Evolutionary conservation across 805 yeast species (phyloP).

Genomic region (Ogataea henricii): DNA sequence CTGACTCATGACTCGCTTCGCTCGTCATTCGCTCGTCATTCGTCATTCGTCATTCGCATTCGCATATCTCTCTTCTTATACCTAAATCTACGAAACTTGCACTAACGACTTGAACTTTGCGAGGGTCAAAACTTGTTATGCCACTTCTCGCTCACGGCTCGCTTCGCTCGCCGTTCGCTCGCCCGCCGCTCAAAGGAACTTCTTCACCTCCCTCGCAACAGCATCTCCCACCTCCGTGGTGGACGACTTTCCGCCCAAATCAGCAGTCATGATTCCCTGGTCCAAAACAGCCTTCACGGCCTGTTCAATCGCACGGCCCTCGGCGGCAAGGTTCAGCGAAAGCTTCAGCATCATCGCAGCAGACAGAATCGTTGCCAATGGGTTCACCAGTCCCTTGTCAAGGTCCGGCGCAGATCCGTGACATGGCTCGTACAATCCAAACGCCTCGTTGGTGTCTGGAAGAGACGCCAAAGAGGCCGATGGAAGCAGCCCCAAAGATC

Average conservation of each 20-base stretch:
- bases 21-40: no score
- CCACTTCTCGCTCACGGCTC: no score
- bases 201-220: slow-evolving; percentile 68
- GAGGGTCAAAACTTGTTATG: no score
- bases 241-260: slow-evolving; percentile 78
- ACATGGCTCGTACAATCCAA: slow-evolving; percentile 97
- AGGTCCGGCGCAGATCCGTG: slow-evolving; percentile 99
- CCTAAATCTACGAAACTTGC: no score
- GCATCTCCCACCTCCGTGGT: slow-evolving; percentile 96
- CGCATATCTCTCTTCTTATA: no score
- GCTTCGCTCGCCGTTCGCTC: not conserved
- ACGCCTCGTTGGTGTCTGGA: slow-evolving; percentile 92
- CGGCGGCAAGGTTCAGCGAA: slow-evolving; percentile 78
- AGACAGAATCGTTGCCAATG: slow-evolving; percentile 91
- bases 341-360: slow-evolving; percentile 97
- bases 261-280: slow-evolving; percentile 86
- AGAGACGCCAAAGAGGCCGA: slow-evolving; percentile 96
- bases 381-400: slow-evolving; percentile 85
- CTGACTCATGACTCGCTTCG: no score
- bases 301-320: slow-evolving; percentile 83
- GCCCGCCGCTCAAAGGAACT: slow-evolving; percentile 15
- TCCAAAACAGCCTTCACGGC: slow-evolving; percentile 87
- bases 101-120: not conserved
- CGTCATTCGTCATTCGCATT: no score
- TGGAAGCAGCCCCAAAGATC: slow-evolving; percentile 93